Percentiles rank a stretch among this genome's conserved stretches.
phyloP scores from a whole-genome alignment of 495 filamentous ascomycete genomes.

The Cairneyella variabilis region DNA sequence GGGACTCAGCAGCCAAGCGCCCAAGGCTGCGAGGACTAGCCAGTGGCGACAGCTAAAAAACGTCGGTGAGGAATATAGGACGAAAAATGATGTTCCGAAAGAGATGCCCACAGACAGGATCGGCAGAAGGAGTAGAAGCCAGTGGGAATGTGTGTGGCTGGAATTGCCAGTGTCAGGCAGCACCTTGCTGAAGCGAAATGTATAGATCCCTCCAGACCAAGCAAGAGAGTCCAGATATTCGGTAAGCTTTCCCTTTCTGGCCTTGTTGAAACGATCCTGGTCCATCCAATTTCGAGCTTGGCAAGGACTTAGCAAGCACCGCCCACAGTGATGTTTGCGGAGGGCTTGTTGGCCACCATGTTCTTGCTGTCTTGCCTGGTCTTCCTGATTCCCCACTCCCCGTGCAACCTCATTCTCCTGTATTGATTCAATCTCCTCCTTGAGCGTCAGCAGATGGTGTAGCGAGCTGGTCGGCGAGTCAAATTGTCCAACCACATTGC shows the following conservation, averaged over 20 bases:
- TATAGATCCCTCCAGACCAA: too few relatives aligned
- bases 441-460: not conserved
- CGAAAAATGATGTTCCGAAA: not conserved
- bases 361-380: not conserved
- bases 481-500: conserved; percentile 8
- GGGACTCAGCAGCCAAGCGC: conserved; percentile 2
- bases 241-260: too few relatives aligned
- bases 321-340: not conserved
- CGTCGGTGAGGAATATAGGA: not conserved
- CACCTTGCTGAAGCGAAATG: too few relatives aligned
- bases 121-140: not conserved
- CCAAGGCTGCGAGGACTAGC: not conserved
- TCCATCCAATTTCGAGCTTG: too few relatives aligned
- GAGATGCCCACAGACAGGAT: not conserved
- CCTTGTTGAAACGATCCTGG: too few relatives aligned
- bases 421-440: not conserved
- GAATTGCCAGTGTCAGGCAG: not conserved
- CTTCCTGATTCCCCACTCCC: not conserved
- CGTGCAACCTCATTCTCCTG: too few relatives aligned
- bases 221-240: too few relatives aligned
- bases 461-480: not conserved
- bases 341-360: not conserved
- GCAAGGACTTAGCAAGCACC: too few relatives aligned
- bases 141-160: not conserved
- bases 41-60: not conserved